phyloP scores from a whole-genome alignment of 345 rosid genomes.

The Pistacia vera region DNA sequence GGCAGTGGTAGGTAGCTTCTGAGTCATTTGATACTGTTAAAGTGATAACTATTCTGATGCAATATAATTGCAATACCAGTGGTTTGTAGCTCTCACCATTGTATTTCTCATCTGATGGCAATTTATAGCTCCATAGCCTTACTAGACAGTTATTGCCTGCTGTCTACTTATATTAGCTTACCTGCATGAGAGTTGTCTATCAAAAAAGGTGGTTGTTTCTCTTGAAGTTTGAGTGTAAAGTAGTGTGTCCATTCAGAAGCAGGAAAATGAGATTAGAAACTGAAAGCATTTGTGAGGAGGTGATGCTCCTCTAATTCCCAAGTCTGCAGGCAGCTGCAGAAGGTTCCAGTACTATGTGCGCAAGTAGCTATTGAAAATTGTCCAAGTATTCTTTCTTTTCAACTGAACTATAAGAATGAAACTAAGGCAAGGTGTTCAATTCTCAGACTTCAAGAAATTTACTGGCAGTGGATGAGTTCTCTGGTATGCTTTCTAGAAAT shows the following conservation, averaged over 20 bases:
- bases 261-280: not conserved
- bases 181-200: slow-evolving; percentile 4
- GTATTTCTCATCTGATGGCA: not conserved
- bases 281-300: not conserved
- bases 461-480: not conserved
- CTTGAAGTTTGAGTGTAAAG: not conserved
- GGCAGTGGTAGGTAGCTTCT: not conserved
- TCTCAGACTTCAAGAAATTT: slow-evolving; percentile 6
- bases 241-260: not conserved
- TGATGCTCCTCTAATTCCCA: not conserved
- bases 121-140: not conserved
- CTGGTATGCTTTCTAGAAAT: slow-evolving; percentile 1
- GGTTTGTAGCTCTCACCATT: not conserved
- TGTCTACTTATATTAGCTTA: slow-evolving; percentile 2
- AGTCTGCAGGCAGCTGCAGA: not conserved
- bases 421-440: not conserved
- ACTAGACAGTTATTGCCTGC: not conserved
- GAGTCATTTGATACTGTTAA: not conserved
- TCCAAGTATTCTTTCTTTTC: not conserved
- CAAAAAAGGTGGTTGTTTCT: not conserved
- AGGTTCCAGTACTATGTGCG: not conserved
- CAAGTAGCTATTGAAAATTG: not conserved
- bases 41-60: not conserved
- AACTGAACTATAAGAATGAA: not conserved
- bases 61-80: not conserved